These are phyloP conservation scores for Purshia tridentata DNA, from an alignment of 306 rosid genomes.

Conservation along the genomic window DNA sequence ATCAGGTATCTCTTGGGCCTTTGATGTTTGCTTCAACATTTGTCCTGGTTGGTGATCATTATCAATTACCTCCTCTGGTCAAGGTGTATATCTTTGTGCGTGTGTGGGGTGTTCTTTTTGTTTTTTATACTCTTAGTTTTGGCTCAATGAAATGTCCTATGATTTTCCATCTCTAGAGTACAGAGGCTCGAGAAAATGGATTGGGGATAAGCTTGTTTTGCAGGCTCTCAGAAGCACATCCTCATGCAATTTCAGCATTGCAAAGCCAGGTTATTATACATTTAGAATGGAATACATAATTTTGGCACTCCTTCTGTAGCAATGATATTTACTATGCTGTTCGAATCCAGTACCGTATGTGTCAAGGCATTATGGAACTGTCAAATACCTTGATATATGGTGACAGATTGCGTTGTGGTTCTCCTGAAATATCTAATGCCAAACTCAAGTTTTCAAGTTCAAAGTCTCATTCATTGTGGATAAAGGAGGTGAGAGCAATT, in stretches of 20 bases:
- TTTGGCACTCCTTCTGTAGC: not conserved
- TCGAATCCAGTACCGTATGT: constrained; percentile 83
- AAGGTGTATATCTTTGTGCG: constrained; percentile 43
- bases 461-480: constrained; percentile 59
- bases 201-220: constrained; percentile 90
- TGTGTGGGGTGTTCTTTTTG: constrained; percentile 8
- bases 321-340: constrained; percentile 30
- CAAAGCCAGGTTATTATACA: constrained; percentile 71
- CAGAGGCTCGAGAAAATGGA: constrained; percentile 92
- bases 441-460: constrained; percentile 56
- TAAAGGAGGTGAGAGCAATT: constrained; percentile 52
- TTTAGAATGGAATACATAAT: not conserved
- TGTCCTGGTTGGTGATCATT: constrained; percentile 96
- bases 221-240: constrained; percentile 94
- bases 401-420: constrained; percentile 86
- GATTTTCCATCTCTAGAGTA: constrained; percentile 50
- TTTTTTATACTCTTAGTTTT: not conserved
- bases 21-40: constrained; percentile 77
- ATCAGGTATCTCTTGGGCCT: constrained; percentile 93
- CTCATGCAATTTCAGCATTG: constrained; percentile 80
- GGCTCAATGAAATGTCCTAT: constrained; percentile 6
- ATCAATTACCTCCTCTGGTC: constrained; percentile 94
- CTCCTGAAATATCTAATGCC: constrained; percentile 68
- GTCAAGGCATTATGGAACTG: constrained; percentile 83
- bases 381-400: constrained; percentile 94